Evolutionary conservation across 169 alveolate species (phyloP).

Genomic region (Hepatocystis sp.): DNA sequence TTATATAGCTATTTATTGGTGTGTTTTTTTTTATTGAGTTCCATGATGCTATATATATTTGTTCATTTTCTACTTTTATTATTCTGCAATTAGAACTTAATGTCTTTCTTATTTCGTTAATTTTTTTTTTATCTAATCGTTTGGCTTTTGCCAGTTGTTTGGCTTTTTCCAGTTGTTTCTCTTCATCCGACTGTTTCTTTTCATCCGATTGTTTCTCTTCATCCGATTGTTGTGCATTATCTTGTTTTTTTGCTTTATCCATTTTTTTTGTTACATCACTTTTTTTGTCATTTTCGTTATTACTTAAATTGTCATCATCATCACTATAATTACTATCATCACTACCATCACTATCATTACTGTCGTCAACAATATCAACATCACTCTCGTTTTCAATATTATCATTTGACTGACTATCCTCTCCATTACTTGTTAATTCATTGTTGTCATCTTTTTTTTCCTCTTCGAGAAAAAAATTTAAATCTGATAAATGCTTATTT

Average conservation of each 20-base stretch:
- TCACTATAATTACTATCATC: too few relatives aligned
- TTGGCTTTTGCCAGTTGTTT: neutral
- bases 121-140: constrained; percentile 8
- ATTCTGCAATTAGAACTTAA: constrained; percentile 61
- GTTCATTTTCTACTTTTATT: constrained; percentile 53
- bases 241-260: too few relatives aligned
- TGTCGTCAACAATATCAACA: too few relatives aligned
- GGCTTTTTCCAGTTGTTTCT: neutral
- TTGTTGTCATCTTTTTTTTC: too few relatives aligned
- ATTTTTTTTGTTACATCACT: too few relatives aligned
- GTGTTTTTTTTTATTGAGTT: constrained; percentile 19
- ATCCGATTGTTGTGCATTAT: too few relatives aligned
- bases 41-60: constrained; percentile 44
- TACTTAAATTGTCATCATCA: too few relatives aligned
- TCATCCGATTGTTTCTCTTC: neutral
- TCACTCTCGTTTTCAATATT: too few relatives aligned
- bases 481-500: neutral
- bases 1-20: constrained; percentile 47
- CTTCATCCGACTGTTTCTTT: neutral
- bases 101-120: constrained; percentile 19
- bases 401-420: too few relatives aligned
- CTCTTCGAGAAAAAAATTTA: neutral
- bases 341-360: too few relatives aligned
- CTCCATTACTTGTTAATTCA: too few relatives aligned
- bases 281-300: too few relatives aligned